A percentile compares a stretch with the other conserved stretches of the same genome.
Evolutionary conservation across 1,284 basidiomycete genomes (phyloP).

Genomic region (Leccinum pallidistipes): DNA sequence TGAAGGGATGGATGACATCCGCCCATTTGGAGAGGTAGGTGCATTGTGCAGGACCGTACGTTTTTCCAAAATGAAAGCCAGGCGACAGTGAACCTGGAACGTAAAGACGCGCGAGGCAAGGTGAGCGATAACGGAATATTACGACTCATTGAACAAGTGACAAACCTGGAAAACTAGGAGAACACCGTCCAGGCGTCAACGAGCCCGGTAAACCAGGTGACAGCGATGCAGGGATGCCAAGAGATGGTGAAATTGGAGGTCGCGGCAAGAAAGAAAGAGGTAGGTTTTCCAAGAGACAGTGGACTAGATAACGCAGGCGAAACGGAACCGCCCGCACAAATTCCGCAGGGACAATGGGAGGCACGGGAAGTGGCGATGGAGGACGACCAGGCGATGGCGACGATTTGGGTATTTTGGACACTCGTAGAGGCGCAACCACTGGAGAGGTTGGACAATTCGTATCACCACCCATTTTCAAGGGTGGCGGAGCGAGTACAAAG

Average conservation of each 20-base stretch:
- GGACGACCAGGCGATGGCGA: conserved; percentile 22
- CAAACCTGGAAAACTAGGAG: conserved; percentile 28
- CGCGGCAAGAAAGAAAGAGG: neutral
- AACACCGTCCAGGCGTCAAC: conserved; percentile 21
- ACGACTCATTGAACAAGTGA: conserved; percentile 11
- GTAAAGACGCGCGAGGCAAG: neutral
- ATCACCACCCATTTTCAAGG: conserved; percentile 20
- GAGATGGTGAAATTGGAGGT: conserved; percentile 3
- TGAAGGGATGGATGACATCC: conserved; percentile 1
- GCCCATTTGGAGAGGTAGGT: neutral
- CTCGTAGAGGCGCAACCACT: conserved; percentile 24
- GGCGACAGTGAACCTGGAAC: conserved; percentile 29
- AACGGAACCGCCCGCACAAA: neutral
- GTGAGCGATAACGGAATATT: conserved; percentile 7
- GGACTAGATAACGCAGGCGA: conserved; percentile 24
- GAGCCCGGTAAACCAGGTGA: conserved; percentile 22
- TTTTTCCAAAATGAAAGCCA: conserved; percentile 16
- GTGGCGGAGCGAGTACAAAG: conserved; percentile 28
- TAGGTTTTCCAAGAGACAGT: conserved; percentile 11
- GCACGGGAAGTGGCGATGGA: conserved; percentile 18
- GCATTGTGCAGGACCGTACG: neutral
- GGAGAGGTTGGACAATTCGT: conserved; percentile 9
- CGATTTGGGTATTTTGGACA: conserved; percentile 27
- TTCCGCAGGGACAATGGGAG: conserved; percentile 9
- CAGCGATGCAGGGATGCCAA: conserved; percentile 16